Evolutionary conservation across 2,329 filamentous ascomycete species (phyloP), one percentile per base, ranked within the genome.

Genomic region (Lecanicillium sp.): DNA sequence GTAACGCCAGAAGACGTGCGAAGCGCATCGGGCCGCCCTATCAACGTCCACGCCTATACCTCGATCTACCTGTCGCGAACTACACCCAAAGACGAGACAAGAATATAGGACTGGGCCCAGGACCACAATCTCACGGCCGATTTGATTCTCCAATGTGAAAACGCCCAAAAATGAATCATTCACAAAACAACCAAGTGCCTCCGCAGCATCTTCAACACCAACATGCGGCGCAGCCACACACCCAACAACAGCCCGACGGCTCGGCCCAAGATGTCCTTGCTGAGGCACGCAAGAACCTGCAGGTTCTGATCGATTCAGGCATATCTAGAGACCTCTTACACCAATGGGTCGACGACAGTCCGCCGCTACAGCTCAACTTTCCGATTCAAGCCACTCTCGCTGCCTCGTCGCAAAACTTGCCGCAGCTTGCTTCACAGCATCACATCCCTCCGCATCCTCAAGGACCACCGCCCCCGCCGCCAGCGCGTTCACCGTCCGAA

Each of bases 301-400:
- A 68, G 53, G 60, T 60, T 33, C 51, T 68, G 46, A 68, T 68
- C 46, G 65, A 67, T 43, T 65, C 64, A 13, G 65, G 65, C 32
- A 49, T 68, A 9, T 67, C 65, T 37, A 63, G 60, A 48, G 65
- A 68, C 41, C 49, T 61, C 29, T 57, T 64, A 19, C 61, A 64
- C 41, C 61, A 64, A 52, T 61, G 58, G 55, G 60, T 64, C 39
- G 61, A 64, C 39, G 55, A 58, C 36, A 57, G 57, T 47, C 56
- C 57, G 44, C 54, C 58, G 28, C 49, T 58, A 33, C 53, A 54
- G 47, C 59, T 55, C 37, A 54, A 40, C 19, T 53, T 41, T 33
- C 41, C 40, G 12, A 41, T 29, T 27, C 44, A 44, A 19, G 33
- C 18, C 15, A 37, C 38, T 10, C 39, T 44, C 13, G 39, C 34